Conservation (phyloP, 768 basidiomycete genomes). For the Sporobolomyces phaffii region DNA sequence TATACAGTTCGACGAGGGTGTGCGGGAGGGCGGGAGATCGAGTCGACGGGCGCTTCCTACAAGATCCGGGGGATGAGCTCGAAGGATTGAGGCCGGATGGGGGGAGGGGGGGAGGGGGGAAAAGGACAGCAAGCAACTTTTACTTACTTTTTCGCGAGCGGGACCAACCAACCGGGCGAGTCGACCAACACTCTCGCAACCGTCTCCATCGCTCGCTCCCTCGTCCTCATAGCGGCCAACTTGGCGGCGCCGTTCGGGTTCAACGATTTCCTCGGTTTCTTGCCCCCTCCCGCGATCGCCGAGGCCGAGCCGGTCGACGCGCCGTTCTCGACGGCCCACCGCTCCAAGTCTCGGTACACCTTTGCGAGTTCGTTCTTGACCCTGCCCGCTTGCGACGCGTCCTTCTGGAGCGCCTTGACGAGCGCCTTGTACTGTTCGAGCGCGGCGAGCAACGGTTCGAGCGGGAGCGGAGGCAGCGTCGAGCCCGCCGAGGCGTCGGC, state of each 20-base stretch:
- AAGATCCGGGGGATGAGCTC: neutral
- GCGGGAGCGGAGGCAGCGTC: slow-evolving; percentile 51
- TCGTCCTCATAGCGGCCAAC: slow-evolving; percentile 53
- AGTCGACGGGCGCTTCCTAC: slow-evolving; percentile 26
- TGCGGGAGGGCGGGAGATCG: neutral
- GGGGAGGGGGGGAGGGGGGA: neutral
- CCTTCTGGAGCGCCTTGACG: slow-evolving; percentile 59
- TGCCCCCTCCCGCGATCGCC: neutral
- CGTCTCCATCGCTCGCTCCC: slow-evolving; percentile 62
- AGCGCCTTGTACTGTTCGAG: slow-evolving; percentile 69
- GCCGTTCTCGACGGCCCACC: slow-evolving; percentile 58
- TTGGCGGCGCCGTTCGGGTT: slow-evolving; percentile 61
- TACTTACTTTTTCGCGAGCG: slow-evolving; percentile 74
- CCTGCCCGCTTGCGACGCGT: slow-evolving; percentile 57
- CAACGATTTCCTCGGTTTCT: slow-evolving; percentile 43
- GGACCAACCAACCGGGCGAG: slow-evolving; percentile 65
- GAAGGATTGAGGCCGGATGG: neutral
- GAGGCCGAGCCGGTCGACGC: neutral
- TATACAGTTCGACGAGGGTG: slow-evolving; percentile 5
- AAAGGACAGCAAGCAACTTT: too few relatives aligned
- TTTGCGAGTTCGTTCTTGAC: slow-evolving; percentile 54
- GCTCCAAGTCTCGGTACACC: slow-evolving; percentile 60
- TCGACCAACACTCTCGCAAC: slow-evolving; percentile 64
- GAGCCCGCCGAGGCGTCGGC: neutral
- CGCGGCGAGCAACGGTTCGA: slow-evolving; percentile 55